Evolutionary conservation across 768 basidiomycete species (phyloP).

Genomic region (Psilocybe tampanensis): DNA sequence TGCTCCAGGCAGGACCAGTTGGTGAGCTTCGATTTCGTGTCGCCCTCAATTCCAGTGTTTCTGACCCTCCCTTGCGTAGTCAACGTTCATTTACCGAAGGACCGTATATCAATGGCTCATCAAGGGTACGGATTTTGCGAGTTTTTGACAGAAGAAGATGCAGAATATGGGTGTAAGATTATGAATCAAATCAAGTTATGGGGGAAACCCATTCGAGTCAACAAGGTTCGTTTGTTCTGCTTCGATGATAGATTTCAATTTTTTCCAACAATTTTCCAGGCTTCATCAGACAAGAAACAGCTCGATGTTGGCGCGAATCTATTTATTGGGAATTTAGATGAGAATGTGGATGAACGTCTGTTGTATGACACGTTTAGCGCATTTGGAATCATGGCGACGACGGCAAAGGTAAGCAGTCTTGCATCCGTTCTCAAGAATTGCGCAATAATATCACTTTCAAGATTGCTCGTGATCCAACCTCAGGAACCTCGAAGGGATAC

Average conservation of each 20-base stretch:
- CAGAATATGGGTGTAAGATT: conserved; percentile 99
- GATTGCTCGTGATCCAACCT: conserved; percentile 89
- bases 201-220: conserved; percentile 98
- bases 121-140: conserved; percentile 99
- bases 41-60: not conserved
- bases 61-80: conserved; percentile 46
- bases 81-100: conserved; percentile 97
- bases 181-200: conserved; percentile 99
- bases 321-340: conserved; percentile 94
- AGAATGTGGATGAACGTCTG: conserved; percentile 90
- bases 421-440: conserved; percentile 4
- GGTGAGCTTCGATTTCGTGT: conserved; percentile 54
- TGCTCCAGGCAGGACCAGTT: conserved; percentile 99
- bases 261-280: conserved; percentile 46
- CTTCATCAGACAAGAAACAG: conserved; percentile 97
- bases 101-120: conserved; percentile 96
- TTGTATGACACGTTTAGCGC: conserved; percentile 95
- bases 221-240: conserved; percentile 72
- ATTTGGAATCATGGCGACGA: conserved; percentile 91
- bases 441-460: conserved; percentile 30
- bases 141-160: conserved; percentile 98
- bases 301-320: conserved; percentile 97
- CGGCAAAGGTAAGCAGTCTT: conserved; percentile 70
- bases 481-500: conserved; percentile 92
- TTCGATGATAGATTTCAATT: not conserved